Conservation (phyloP, 345 rosid species). For the Durio zibethinus region DNA sequence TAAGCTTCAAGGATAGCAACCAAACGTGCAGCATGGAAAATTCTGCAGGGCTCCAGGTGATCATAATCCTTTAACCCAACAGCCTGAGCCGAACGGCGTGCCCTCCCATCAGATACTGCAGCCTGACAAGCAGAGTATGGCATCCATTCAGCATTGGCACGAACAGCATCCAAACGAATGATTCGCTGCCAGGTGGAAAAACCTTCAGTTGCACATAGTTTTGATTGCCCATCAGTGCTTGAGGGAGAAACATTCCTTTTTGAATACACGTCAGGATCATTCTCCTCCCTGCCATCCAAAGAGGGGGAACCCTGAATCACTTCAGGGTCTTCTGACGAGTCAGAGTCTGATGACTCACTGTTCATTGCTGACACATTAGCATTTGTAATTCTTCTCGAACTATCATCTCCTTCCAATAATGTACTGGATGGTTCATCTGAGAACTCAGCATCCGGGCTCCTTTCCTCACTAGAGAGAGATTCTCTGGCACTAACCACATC, state of each 20-base stretch:
- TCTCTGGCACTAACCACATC: constrained; percentile 68
- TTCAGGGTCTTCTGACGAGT: constrained; percentile 69
- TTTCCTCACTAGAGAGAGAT: constrained; percentile 62
- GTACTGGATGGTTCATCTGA: constrained; percentile 53
- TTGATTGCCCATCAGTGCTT: constrained; percentile 30
- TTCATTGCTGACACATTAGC: constrained; percentile 51
- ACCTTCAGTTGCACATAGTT: constrained; percentile 45
- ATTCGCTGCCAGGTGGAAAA: constrained; percentile 88
- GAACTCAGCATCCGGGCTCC: constrained; percentile 44
- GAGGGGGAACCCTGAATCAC: constrained; percentile 44
- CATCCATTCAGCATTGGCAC: constrained; percentile 88
- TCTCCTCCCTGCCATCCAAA: constrained; percentile 43
- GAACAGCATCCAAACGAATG: constrained; percentile 95
- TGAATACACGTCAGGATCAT: constrained; percentile 25
- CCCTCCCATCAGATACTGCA: constrained; percentile 54
- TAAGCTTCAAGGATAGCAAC: constrained; percentile 96
- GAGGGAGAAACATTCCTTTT: constrained; percentile 34
- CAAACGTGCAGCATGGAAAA: constrained; percentile 90
- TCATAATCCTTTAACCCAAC: constrained; percentile 75
- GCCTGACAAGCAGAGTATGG: constrained; percentile 56
- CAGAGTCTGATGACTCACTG: constrained; percentile 79
- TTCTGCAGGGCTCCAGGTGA: constrained; percentile 68
- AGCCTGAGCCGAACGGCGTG: constrained; percentile 62
- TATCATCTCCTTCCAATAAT: constrained; percentile 47
- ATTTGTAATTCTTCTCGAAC: constrained; percentile 42